phyloP scores from a whole-genome alignment of 495 filamentous ascomycete genomes.

The Penicillium pancosmium region DNA sequence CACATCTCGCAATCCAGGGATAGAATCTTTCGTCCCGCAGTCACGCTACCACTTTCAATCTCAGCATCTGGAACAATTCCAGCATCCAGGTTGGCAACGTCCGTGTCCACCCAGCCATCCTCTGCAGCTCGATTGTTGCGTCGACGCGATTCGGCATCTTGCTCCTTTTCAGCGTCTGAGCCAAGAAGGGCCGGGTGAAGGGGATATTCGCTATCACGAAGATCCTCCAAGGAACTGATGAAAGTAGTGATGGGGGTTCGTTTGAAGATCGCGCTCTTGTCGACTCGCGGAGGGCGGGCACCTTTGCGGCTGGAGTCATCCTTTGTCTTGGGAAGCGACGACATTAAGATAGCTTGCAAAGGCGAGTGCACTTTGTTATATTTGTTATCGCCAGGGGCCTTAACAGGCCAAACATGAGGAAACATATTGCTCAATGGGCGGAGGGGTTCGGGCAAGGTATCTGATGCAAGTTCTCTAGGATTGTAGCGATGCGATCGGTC shows the following conservation, averaged over 20 bases:
- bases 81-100: conserved; percentile 66
- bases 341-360: conserved; percentile 73
- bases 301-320: conserved; percentile 59
- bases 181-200: conserved; percentile 72
- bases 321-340: conserved; percentile 63
- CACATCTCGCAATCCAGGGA: conserved; percentile 98
- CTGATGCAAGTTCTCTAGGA: conserved; percentile 63
- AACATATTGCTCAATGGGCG: conserved; percentile 81
- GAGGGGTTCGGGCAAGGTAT: conserved; percentile 63
- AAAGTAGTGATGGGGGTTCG: conserved; percentile 80
- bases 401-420: conserved; percentile 83
- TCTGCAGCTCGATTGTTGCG: conserved; percentile 45
- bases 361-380: conserved; percentile 81
- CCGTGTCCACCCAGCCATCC: conserved; percentile 83
- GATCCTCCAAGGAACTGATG: conserved; percentile 67
- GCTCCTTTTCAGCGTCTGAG: conserved; percentile 40
- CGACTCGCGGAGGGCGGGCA: conserved; percentile 55
- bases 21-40: conserved; percentile 77
- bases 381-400: conserved; percentile 80
- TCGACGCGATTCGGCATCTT: conserved; percentile 50
- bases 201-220: conserved; percentile 79
- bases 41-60: conserved; percentile 78
- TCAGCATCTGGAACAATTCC: conserved; percentile 66
- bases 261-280: conserved; percentile 63
- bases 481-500: conserved; percentile 63